These are phyloP conservation scores for Mortierella antarctica DNA, from an alignment of 192 early-diverging fungal genomes.

Conservation along the genomic window DNA sequence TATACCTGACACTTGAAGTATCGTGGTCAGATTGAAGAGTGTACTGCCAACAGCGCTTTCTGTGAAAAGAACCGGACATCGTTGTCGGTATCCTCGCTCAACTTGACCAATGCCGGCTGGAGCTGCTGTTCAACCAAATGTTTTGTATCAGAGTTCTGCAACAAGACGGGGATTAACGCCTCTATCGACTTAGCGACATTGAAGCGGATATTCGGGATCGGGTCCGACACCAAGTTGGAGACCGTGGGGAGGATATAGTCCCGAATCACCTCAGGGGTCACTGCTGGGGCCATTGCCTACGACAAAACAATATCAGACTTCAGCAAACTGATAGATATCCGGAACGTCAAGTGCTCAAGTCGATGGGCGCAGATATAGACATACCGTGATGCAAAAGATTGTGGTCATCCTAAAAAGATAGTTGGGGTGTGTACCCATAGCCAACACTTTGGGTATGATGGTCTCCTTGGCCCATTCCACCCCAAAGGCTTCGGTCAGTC, in stretches of 20 bases:
- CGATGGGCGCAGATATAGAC: slow-evolving; percentile 11
- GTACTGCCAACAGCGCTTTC: slow-evolving; percentile 64
- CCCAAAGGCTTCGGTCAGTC: slow-evolving; percentile 98
- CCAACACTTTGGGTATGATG: slow-evolving; percentile 94
- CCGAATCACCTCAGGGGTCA: slow-evolving; percentile 87
- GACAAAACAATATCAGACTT: neutral
- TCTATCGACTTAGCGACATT: slow-evolving; percentile 97
- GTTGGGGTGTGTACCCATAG: slow-evolving; percentile 89
- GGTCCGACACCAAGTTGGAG: slow-evolving; percentile 83
- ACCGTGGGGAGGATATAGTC: slow-evolving; percentile 93
- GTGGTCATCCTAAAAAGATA: slow-evolving; percentile 99
- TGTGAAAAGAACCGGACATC: slow-evolving; percentile 96
- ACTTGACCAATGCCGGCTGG: slow-evolving; percentile 83
- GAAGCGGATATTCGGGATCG: slow-evolving; percentile 99
- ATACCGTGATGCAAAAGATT: slow-evolving; percentile 92
- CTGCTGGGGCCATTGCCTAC: slow-evolving; percentile 89
- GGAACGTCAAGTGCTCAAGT: no score
- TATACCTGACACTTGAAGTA: no score
- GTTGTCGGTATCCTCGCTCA: slow-evolving; percentile 89
- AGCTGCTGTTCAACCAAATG: slow-evolving; percentile 73
- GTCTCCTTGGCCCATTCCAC: slow-evolving; percentile 96
- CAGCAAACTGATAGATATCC: neutral
- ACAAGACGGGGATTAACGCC: slow-evolving; percentile 81
- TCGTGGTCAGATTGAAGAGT: neutral
- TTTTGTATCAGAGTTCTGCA: slow-evolving; percentile 69